A percentile compares a stretch with the other conserved stretches of the same genome.
Evolutionary conservation across 148 eudicot genomes (phyloP).

Genomic region (Oxyria digyna): DNA sequence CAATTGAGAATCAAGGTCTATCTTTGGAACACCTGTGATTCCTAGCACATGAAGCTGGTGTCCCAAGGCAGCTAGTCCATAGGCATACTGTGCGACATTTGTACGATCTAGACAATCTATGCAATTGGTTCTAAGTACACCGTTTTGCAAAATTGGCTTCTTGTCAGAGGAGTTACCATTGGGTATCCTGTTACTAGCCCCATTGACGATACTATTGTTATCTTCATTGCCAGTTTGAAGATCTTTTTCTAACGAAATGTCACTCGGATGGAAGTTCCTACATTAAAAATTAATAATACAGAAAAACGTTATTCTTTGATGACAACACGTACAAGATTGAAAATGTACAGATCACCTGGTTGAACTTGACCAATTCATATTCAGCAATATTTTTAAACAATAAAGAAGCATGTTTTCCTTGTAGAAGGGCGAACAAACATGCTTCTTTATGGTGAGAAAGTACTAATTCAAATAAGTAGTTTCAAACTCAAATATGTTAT

Average conservation of each 20-base stretch:
- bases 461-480: not conserved
- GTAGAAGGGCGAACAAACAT: not conserved
- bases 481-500: not conserved
- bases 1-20: constrained; percentile 41
- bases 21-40: constrained; percentile 24
- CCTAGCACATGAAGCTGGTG: constrained; percentile 62
- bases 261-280: constrained; percentile 31
- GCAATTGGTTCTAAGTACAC: constrained; percentile 80
- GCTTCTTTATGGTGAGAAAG: not conserved
- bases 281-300: constrained; percentile 8
- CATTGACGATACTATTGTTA: constrained; percentile 14
- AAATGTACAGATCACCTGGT: not conserved
- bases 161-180: constrained; percentile 15
- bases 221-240: constrained; percentile 11
- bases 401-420: not conserved
- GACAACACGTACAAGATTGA: not conserved
- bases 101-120: constrained; percentile 95
- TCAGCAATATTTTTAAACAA: not conserved
- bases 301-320: not conserved
- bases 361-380: not conserved
- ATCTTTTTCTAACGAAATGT: constrained; percentile 13
- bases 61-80: constrained; percentile 73
- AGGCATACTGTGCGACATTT: constrained; percentile 81
- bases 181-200: constrained; percentile 6
- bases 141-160: constrained; percentile 41